Evolutionary conservation across 768 basidiomycete genomes (phyloP).

Genomic region (Leccinum incarnatum): DNA sequence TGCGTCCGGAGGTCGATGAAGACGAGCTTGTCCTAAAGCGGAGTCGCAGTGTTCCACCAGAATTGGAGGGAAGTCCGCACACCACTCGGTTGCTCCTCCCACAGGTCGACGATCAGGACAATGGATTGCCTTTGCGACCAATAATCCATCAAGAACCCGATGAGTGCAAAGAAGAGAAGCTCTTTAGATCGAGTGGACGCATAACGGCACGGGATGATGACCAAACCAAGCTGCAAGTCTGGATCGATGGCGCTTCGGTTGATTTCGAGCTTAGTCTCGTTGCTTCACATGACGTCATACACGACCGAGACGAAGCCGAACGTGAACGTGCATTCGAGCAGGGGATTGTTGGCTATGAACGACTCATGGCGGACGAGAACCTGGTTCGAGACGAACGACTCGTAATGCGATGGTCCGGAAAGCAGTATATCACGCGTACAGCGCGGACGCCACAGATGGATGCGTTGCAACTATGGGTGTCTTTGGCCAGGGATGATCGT

Average conservation of each 20-base stretch:
- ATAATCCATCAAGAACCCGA: slow-evolving; percentile 1
- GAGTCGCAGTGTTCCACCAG: slow-evolving; percentile 58
- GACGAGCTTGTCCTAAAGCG: slow-evolving; percentile 36
- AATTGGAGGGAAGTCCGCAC: slow-evolving; percentile 44
- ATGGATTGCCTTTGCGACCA: slow-evolving; percentile 11
- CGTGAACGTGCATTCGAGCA: slow-evolving; percentile 53
- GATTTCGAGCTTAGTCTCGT: slow-evolving; percentile 77
- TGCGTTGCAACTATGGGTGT: slow-evolving; percentile 62
- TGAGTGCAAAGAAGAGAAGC: slow-evolving; percentile 5
- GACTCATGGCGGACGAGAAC: slow-evolving; percentile 62
- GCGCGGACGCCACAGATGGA: slow-evolving; percentile 76
- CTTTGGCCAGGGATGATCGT: slow-evolving; percentile 30
- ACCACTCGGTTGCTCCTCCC: slow-evolving; percentile 23
- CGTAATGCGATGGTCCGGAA: slow-evolving; percentile 70
- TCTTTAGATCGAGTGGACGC: slow-evolving; percentile 51
- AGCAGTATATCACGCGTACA: slow-evolving; percentile 74
- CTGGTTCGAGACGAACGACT: slow-evolving; percentile 62
- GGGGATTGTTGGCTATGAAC: slow-evolving; percentile 59
- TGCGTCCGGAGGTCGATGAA: slow-evolving; percentile 13
- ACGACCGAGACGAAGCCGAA: slow-evolving; percentile 48
- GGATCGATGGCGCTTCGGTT: slow-evolving; percentile 55
- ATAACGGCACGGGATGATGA: slow-evolving; percentile 60
- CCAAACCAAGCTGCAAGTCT: slow-evolving; percentile 60
- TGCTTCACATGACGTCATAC: slow-evolving; percentile 30
- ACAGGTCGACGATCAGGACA: slow-evolving; percentile 19